phyloP scores from a whole-genome alignment of 495 filamentous ascomycete species.

The Xylaria cubensis region DNA sequence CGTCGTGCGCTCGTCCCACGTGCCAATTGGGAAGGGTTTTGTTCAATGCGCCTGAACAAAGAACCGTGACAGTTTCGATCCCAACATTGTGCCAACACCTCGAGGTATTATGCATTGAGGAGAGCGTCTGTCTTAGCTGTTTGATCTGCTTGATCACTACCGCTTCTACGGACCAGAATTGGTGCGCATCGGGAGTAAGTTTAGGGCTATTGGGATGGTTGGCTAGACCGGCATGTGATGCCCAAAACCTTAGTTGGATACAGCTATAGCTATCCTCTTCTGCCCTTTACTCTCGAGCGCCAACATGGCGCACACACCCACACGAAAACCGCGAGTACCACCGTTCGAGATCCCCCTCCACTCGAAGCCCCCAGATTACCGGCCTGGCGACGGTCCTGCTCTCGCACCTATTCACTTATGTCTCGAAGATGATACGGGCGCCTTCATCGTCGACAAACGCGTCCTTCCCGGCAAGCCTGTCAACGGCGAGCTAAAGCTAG shows the following conservation, averaged over 20 bases:
- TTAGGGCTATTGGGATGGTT: not conserved
- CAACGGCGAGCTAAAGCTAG: slow-evolving; percentile 39
- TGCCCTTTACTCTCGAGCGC: not conserved
- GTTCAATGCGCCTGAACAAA: slow-evolving; percentile 18
- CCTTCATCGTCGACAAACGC: slow-evolving; percentile 54
- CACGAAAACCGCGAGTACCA: not conserved
- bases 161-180: not conserved
- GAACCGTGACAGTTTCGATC: slow-evolving; percentile 16
- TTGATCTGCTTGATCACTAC: not conserved
- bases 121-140: not conserved
- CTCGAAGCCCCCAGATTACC: slow-evolving; percentile 42
- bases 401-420: slow-evolving; percentile 44
- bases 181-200: not conserved
- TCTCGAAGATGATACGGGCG: slow-evolving; percentile 49
- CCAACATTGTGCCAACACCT: not conserved
- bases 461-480: slow-evolving; percentile 42
- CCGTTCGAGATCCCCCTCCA: slow-evolving; percentile 46
- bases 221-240: slow-evolving; percentile 14
- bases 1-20: slow-evolving; percentile 6
- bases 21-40: not conserved
- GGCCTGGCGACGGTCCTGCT: slow-evolving; percentile 48
- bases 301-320: slow-evolving; percentile 29
- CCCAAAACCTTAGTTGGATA: not conserved
- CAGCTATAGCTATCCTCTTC: not conserved
- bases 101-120: not conserved